Conservation (phyloP, 2,329 filamentous ascomycete species). For the Cladosporium sp. region DNA sequence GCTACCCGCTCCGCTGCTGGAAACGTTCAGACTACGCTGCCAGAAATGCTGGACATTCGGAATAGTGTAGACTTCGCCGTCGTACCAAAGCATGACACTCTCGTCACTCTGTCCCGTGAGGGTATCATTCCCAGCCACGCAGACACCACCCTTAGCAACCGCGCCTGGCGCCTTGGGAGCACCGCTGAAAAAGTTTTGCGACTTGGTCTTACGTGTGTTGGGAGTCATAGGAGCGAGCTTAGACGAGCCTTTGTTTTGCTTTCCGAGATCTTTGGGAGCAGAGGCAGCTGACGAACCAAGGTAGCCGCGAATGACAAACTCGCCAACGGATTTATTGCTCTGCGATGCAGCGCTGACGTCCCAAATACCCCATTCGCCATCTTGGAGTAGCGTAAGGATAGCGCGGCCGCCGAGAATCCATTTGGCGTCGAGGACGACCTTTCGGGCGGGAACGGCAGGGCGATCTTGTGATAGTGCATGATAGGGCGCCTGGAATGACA, state of each 20-base stretch:
- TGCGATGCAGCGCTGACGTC: conserved; percentile 29
- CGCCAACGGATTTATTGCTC: conserved; percentile 20
- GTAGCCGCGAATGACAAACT: conserved; percentile 29
- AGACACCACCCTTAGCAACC: conserved; percentile 39
- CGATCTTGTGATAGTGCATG: conserved; percentile 17
- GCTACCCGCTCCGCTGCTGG: conserved; percentile 29
- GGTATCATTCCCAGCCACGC: conserved; percentile 31
- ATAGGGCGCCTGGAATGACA: conserved; percentile 26
- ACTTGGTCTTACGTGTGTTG: conserved; percentile 44
- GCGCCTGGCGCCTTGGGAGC: conserved; percentile 29
- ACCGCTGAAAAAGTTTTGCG: conserved; percentile 44
- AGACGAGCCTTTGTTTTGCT: conserved; percentile 30
- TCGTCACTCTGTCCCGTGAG: conserved; percentile 38
- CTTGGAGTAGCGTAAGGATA: conserved; percentile 44
- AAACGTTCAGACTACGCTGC: conserved; percentile 35
- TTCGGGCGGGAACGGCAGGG: conserved; percentile 36
- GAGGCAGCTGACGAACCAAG: conserved; percentile 22
- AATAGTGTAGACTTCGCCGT: conserved; percentile 41
- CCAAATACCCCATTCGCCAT: conserved; percentile 54
- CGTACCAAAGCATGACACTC: conserved; percentile 45
- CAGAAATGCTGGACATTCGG: conserved; percentile 43
- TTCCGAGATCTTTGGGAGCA: conserved; percentile 22
- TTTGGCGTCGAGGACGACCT: conserved; percentile 45
- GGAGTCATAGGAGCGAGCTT: conserved; percentile 49
- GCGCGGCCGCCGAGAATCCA: conserved; percentile 45